phyloP scores from a whole-genome alignment of 805 yeast species.

The Saccharomycopsis javanensis region DNA sequence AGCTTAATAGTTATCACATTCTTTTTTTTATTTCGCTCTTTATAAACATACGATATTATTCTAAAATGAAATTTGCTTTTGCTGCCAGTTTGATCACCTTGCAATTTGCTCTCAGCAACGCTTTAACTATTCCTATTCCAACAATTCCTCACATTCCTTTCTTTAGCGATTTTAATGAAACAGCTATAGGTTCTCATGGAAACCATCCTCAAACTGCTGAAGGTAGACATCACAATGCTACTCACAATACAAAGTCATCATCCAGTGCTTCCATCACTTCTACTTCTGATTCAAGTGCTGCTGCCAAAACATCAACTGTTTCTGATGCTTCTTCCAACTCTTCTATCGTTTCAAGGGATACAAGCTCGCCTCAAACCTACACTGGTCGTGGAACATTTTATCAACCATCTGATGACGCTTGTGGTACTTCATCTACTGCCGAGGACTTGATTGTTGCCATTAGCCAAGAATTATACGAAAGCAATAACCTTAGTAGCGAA shows the following conservation, averaged over 20 bases:
- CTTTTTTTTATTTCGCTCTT: neutral
- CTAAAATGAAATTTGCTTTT: neutral
- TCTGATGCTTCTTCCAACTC: neutral
- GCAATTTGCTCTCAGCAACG: neutral
- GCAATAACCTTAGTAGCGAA: conserved; percentile 28
- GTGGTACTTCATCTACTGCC: conserved; percentile 39
- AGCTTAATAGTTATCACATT: neutral
- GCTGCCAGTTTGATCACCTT: neutral
- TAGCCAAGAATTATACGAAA: conserved; percentile 33
- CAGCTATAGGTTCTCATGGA: neutral
- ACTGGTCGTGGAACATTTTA: conserved; percentile 37
- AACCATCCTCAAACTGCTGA: neutral
- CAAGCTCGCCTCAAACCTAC: neutral
- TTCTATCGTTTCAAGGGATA: neutral
- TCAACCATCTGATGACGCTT: conserved; percentile 40
- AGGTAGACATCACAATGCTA: neutral
- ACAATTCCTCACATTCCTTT: neutral
- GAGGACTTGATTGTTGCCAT: conserved; percentile 47
- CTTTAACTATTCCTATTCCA: neutral
- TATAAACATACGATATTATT: neutral
- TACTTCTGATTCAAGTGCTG: neutral
- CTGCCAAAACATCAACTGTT: neutral
- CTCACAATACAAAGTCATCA: neutral
- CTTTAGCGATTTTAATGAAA: neutral
- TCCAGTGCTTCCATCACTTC: neutral